These are phyloP conservation scores for Mayamaea pseudoterrestris DNA, from an alignment of 108 stramenopile genomes.

Conservation along the genomic window DNA sequence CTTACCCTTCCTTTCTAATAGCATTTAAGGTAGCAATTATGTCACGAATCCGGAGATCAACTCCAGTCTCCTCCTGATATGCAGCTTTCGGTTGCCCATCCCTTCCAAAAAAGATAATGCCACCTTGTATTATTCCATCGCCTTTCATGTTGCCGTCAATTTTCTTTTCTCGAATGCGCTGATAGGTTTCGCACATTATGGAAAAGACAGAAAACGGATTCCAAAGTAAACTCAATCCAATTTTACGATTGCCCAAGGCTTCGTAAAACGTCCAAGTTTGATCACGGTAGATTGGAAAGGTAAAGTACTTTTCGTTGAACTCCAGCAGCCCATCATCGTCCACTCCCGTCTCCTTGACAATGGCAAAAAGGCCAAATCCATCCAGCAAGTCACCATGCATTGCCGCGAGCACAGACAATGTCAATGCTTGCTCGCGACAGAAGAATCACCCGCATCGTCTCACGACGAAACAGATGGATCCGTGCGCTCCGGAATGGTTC, in stretches of 20 bases:
- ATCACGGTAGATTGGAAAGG: slow-evolving; percentile 42
- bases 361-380: slow-evolving; percentile 29
- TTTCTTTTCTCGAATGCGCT: slow-evolving; percentile 31
- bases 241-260: slow-evolving; percentile 39
- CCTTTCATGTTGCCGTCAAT: slow-evolving; percentile 55
- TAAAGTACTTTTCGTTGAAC: slow-evolving; percentile 41
- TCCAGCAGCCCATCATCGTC: slow-evolving; percentile 61
- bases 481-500: slow-evolving; percentile 4
- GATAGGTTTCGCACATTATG: slow-evolving; percentile 5
- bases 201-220: slow-evolving; percentile 17
- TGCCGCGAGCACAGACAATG: slow-evolving; percentile 39
- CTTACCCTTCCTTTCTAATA: slow-evolving; percentile 6
- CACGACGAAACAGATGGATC: slow-evolving; percentile 26
- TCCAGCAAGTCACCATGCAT: slow-evolving; percentile 12
- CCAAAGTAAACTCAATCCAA: slow-evolving; percentile 16
- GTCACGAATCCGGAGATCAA: slow-evolving; percentile 30
- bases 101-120: slow-evolving; percentile 44
- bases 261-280: slow-evolving; percentile 34
- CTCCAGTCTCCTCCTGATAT: slow-evolving; percentile 54
- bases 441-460: slow-evolving; percentile 58
- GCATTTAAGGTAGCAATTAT: slow-evolving; percentile 32
- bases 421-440: slow-evolving; percentile 66
- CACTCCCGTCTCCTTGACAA: slow-evolving; percentile 59
- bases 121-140: slow-evolving; percentile 67
- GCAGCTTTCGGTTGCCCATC: slow-evolving; percentile 31